These are phyloP conservation scores for Lactarius sp. DNA, from an alignment of 768 basidiomycete genomes.

Conservation along the genomic window DNA sequence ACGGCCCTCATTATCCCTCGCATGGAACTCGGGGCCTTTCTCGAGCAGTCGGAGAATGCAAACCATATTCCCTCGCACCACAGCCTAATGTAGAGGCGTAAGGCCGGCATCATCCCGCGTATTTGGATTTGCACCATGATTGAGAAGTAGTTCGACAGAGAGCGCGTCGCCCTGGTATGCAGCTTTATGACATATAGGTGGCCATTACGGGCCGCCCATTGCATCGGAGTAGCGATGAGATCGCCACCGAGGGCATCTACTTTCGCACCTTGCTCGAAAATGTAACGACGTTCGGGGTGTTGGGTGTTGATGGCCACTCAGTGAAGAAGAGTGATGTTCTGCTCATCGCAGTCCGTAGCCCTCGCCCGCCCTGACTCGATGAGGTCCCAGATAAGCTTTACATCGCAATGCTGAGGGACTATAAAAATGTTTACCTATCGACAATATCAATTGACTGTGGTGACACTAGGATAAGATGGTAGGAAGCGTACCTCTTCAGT, in stretches of 20 bases:
- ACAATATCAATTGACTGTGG: neutral
- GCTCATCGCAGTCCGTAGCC: constrained; percentile 79
- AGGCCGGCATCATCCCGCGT: constrained; percentile 91
- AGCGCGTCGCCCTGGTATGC: no score
- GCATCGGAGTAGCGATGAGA: constrained; percentile 88
- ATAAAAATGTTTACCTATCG: constrained; percentile 65
- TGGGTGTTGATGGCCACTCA: constrained; percentile 99
- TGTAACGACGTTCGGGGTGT: constrained; percentile 76
- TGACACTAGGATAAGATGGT: neutral
- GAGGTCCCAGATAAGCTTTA: constrained; percentile 55
- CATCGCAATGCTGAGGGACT: constrained; percentile 85
- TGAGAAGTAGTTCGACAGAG: constrained; percentile 45
- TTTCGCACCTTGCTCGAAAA: constrained; percentile 90
- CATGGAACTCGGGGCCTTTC: constrained; percentile 75
- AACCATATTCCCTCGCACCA: constrained; percentile 87
- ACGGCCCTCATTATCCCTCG: constrained; percentile 78
- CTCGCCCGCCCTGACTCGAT: no score
- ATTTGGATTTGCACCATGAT: constrained; percentile 88
- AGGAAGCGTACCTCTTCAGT: constrained; percentile 8
- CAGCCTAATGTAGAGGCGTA: constrained; percentile 98
- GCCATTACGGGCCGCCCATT: constrained; percentile 97
- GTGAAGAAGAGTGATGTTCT: constrained; percentile 93
- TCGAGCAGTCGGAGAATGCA: constrained; percentile 83
- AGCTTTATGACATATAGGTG: constrained; percentile 95
- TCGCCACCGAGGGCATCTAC: constrained; percentile 95